These are phyloP conservation scores for Adansonia gregorii DNA, from an alignment of 441 rosid genomes.

Conservation along the genomic window DNA sequence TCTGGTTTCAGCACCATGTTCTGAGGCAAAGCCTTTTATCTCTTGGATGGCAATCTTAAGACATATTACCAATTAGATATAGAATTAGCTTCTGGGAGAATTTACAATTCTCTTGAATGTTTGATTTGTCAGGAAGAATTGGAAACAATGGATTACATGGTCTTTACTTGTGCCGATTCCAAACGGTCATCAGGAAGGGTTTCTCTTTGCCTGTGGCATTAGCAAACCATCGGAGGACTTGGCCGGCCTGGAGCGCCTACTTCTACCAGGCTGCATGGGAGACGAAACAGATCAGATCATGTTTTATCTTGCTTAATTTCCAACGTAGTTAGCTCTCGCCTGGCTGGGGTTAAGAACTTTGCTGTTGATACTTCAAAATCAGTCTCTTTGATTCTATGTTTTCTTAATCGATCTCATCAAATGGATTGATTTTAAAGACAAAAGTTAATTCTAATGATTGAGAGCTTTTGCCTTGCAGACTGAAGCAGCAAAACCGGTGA, in stretches of 20 bases:
- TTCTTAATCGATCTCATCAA: no score
- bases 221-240: neutral
- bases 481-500: neutral
- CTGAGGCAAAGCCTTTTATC: neutral
- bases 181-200: neutral
- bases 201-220: conserved; percentile 1
- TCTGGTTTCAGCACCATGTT: neutral
- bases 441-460: neutral
- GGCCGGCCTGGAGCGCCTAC: no score
- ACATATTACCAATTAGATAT: neutral
- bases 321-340: neutral
- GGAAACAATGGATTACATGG: neutral
- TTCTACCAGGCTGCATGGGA: neutral
- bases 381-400: neutral
- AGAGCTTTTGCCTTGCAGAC: no score
- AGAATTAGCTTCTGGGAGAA: neutral
- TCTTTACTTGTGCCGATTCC: neutral
- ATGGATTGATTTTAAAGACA: no score
- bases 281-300: neutral
- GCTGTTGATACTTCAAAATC: neutral
- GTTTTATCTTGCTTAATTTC: neutral
- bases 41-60: neutral
- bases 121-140: neutral
- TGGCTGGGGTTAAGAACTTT: neutral
- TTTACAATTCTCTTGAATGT: neutral